Percentiles rank a stretch among this genome's conserved stretches.
Evolutionary conservation across 2,329 filamentous ascomycete genomes (phyloP).

Genomic region (Diaporthe batatas): DNA sequence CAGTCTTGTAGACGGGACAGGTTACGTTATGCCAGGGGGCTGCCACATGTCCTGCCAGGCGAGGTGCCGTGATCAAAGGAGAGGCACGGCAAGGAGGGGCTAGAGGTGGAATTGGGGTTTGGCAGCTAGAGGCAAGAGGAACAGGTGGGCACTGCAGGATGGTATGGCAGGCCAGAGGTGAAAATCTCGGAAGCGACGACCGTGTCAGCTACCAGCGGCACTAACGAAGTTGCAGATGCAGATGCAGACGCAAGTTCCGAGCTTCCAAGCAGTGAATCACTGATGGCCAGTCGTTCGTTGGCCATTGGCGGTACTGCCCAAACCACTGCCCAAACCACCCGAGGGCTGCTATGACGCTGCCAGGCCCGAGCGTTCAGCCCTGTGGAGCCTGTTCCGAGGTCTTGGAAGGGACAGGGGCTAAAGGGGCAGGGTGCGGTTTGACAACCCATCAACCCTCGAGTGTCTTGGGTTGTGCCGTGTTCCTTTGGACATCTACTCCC

Average conservation of each 20-base stretch:
- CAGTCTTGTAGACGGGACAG: conserved; percentile 28
- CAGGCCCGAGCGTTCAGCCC: conserved; percentile 33
- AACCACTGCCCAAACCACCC: conserved; percentile 4
- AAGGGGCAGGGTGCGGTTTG: conserved; percentile 4
- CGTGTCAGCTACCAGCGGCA: conserved; percentile 9
- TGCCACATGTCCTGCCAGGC: conserved; percentile 43
- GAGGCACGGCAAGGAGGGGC: background rate
- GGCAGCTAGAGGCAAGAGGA: background rate
- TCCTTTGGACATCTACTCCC: too few species aligned
- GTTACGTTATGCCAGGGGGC: conserved; percentile 34
- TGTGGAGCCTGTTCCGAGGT: conserved; percentile 23
- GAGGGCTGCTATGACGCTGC: conserved; percentile 9
- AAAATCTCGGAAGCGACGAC: conserved; percentile 22
- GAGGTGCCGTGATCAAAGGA: conserved; percentile 2
- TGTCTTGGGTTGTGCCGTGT: background rate
- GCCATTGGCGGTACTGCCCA: conserved; percentile 7
- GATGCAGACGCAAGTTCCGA: conserved; percentile 5
- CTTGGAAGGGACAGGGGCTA: conserved; percentile 15
- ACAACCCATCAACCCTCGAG: background rate
- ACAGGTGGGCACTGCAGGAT: conserved; percentile 1
- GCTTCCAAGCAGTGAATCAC: conserved; percentile 24
- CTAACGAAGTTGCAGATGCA: conserved; percentile 14
- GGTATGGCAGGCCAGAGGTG: conserved; percentile 7
- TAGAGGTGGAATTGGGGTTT: conserved; percentile 21
- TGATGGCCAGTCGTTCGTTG: background rate